These are phyloP conservation scores for Prunus armeniaca DNA, from an alignment of 306 rosid species.

Conservation along the genomic window DNA sequence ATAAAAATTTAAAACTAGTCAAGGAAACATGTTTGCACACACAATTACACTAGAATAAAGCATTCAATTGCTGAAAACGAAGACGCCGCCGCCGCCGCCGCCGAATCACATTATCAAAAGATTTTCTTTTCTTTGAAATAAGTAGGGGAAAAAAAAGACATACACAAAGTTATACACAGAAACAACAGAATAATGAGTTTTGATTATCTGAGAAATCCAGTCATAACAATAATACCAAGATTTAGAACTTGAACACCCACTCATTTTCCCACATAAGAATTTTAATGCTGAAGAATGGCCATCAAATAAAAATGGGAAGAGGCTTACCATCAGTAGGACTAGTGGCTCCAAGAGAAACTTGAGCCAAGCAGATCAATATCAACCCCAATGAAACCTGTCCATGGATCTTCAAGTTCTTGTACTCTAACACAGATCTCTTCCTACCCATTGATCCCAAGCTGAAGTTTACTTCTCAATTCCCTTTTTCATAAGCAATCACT, in stretches of 20 bases:
- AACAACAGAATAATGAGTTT: too few relatives aligned
- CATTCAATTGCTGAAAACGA: neutral
- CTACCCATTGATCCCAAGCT: constrained; percentile 51
- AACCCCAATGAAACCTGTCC: constrained; percentile 41
- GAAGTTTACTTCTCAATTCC: constrained; percentile 31
- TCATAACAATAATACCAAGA: neutral
- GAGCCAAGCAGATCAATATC: constrained; percentile 45
- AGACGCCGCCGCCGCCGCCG: too few relatives aligned
- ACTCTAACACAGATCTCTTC: constrained; percentile 50
- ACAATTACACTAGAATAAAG: neutral
- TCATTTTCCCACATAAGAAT: constrained; percentile 19
- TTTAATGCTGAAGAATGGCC: constrained; percentile 11
- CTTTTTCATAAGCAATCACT: constrained; percentile 26
- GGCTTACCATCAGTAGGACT: constrained; percentile 65
- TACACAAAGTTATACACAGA: too few relatives aligned
- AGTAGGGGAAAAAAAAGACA: too few relatives aligned
- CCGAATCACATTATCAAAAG: neutral
- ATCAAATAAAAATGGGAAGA: constrained; percentile 11
- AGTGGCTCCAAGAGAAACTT: constrained; percentile 60
- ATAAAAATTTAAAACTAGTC: neutral
- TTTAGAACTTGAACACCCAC: constrained; percentile 4
- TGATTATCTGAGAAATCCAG: neutral
- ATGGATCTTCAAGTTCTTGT: constrained; percentile 45
- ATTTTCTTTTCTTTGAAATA: too few relatives aligned
- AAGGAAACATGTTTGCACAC: neutral